Base-by-base conservation (phyloP, 345 rosid species). In the Salix koriyanagi region DNA sequence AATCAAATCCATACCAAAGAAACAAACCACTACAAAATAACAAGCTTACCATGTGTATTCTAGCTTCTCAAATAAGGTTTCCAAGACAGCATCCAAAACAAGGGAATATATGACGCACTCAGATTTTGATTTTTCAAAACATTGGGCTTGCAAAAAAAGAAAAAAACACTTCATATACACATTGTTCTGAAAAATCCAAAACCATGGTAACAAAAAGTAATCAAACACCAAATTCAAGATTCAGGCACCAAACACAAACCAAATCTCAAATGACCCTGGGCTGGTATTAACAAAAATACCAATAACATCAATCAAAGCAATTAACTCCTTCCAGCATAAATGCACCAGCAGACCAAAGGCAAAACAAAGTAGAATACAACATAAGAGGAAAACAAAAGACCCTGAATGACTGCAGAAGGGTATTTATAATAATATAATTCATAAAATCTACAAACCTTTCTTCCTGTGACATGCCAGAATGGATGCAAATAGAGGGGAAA, bases 381-480 rank as follows among this genome's bases (percentile, higher is more conserved):
- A 61, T 25, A 18, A 9, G 28, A 3, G 46, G 14, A 5, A 32
- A 25, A 52, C 25, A 37, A 42, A 62, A 13, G 14, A 73, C 68
- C 6, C 8, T 3, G 1, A 58, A 72, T 3, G 4, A 41, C 5
- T 2, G 67, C 16, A 26, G 11, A 5, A 44, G 13, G 13, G 30
- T 4, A 5, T 62, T 60, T 4, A 41, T 15, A 18, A 65, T 18
- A 11, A 32, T n/a, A 54, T 2, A 56, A 74, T 1, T 19, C 6
- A 30, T 5, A 50, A 30, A 54, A 25, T 46, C 8, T 41, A 56
- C 79, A 71, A 58, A 96, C 99, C 98, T 94, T 79, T 96, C 99
- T 81, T 96, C 99, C 79, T 96, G 98, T 28, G 98, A 91, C 98
- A 94, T 96, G 83, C 98, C 98, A 77, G 99, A 96, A 79, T 96